Conservation (phyloP, 1,284 basidiomycete genomes). For the Leccinum colubrinum region DNA sequence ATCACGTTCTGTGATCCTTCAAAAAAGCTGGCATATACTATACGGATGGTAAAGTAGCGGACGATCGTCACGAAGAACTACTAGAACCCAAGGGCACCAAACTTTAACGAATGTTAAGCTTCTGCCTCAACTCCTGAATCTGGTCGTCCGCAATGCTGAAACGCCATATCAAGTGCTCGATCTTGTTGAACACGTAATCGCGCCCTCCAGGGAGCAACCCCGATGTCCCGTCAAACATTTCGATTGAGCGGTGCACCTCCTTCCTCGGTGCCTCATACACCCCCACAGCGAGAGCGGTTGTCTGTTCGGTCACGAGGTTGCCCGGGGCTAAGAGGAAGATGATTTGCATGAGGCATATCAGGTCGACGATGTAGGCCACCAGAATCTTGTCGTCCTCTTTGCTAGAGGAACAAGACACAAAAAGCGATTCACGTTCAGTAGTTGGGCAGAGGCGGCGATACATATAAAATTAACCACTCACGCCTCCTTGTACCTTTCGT, state of each 20-base stretch:
- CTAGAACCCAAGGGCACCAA: neutral
- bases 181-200: slow-evolving; percentile 7
- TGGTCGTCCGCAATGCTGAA: slow-evolving; percentile 11
- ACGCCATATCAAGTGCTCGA: slow-evolving; percentile 15
- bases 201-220: no score
- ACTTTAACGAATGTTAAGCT: neutral
- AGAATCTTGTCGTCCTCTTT: neutral
- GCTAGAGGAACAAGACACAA: slow-evolving; percentile 1
- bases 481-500: slow-evolving; percentile 5
- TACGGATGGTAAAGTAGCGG: no score
- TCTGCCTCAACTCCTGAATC: slow-evolving; percentile 1
- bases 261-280: neutral
- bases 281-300: neutral
- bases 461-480: slow-evolving; percentile 3
- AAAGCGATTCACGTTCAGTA: neutral
- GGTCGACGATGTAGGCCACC: slow-evolving; percentile 21
- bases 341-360: slow-evolving; percentile 23
- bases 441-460: neutral
- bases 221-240: no score
- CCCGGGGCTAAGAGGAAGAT: slow-evolving; percentile 13
- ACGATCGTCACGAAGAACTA: neutral
- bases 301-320: neutral
- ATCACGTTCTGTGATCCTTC: no score
- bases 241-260: no score
- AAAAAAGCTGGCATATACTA: no score